Conservation (phyloP, 495 filamentous ascomycete genomes). For the Chaetomium fimeti region DNA sequence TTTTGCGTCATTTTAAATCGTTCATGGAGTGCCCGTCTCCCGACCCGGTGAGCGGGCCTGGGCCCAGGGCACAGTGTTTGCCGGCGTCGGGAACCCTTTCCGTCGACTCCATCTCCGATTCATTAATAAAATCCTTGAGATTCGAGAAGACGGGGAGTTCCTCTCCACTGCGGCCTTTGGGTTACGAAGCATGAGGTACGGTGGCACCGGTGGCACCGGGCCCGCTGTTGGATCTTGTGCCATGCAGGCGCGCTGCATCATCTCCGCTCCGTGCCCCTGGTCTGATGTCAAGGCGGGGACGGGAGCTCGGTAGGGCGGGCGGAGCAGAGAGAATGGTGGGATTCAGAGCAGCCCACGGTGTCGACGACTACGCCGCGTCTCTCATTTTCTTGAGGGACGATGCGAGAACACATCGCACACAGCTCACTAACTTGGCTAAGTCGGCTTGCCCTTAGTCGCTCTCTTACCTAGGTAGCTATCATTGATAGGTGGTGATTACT, state of each 20-base stretch:
- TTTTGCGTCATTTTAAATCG: background rate
- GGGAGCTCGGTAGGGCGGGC: slow-evolving; percentile 25
- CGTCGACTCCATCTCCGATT: background rate
- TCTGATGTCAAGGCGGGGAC: slow-evolving; percentile 27
- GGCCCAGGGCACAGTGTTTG: background rate
- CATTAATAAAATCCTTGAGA: background rate
- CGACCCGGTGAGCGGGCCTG: background rate
- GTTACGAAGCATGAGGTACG: background rate
- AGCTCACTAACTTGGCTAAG: background rate
- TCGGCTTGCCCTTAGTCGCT: no score
- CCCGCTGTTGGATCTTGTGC: slow-evolving; percentile 15
- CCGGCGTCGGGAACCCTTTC: background rate
- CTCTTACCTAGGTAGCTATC: background rate
- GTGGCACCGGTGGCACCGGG: background rate
- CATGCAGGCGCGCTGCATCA: slow-evolving; percentile 17
- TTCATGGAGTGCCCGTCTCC: no score
- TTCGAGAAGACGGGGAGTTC: background rate
- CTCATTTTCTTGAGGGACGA: background rate
- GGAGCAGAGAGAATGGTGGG: slow-evolving; percentile 17
- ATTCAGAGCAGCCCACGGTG: background rate
- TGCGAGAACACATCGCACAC: background rate
- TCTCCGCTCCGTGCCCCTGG: slow-evolving; percentile 25
- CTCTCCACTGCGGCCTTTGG: background rate
- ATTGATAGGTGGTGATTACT: no score
- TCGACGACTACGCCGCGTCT: background rate